A percentile compares a stretch with the other conserved stretches of the same genome.
These are phyloP conservation scores for Macrolepiota albuminosa DNA, from an alignment of 768 basidiomycete species.

Conservation along the genomic window DNA sequence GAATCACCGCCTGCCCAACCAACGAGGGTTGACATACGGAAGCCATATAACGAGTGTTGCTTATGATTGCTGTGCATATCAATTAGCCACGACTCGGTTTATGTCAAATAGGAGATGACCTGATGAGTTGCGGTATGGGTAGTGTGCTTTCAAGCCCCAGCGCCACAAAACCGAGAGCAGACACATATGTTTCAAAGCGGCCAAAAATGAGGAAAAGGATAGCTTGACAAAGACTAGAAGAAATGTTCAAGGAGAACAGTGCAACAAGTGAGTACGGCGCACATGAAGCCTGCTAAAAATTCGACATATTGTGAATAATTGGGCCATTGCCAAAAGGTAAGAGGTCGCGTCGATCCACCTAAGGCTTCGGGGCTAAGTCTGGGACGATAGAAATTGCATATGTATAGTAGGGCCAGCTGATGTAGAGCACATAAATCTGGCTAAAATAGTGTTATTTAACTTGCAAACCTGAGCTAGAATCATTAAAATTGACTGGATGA, in stretches of 20 bases:
- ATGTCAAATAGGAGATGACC: constrained; percentile 34
- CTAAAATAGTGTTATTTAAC: background rate
- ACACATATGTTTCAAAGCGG: constrained; percentile 53
- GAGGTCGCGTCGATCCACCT: constrained; percentile 56
- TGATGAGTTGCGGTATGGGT: constrained; percentile 82
- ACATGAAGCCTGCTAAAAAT: constrained; percentile 79
- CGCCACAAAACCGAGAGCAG: constrained; percentile 68
- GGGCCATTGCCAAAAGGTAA: constrained; percentile 85
- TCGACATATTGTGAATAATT: constrained; percentile 77
- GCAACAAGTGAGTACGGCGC: constrained; percentile 14
- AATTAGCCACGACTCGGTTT: background rate
- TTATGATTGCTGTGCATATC: constrained; percentile 58
- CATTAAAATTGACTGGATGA: constrained; percentile 84
- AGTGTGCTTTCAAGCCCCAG: constrained; percentile 81
- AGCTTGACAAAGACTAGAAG: constrained; percentile 55
- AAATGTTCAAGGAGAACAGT: background rate
- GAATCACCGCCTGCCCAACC: constrained; percentile 84
- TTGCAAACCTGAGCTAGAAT: constrained; percentile 69
- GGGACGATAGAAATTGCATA: constrained; percentile 73
- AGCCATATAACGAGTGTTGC: constrained; percentile 77
- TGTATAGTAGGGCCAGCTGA: constrained; percentile 74
- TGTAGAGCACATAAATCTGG: constrained; percentile 14
- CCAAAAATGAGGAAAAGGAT: constrained; percentile 75
- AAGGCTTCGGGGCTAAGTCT: constrained; percentile 52
- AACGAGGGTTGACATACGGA: constrained; percentile 74